Conservation (phyloP, 2,329 filamentous ascomycete genomes). For the Paraconiothyrium sp. region DNA sequence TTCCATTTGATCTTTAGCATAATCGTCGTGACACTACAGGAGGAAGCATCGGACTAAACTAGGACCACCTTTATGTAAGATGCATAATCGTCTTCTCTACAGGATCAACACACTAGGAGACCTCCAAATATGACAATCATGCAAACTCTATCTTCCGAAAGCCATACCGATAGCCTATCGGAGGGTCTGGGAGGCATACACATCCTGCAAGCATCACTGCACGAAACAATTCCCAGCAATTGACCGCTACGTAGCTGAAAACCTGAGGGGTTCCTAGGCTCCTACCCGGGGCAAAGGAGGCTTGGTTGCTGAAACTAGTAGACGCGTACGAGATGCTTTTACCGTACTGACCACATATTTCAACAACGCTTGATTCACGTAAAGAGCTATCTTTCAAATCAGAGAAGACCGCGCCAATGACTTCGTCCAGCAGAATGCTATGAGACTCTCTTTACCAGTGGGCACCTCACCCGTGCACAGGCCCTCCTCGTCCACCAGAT, state of each 20-base stretch:
- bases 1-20: too few species aligned
- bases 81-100: too few species aligned
- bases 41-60: too few species aligned
- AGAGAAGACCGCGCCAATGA: neutral
- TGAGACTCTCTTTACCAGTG: neutral
- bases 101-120: too few species aligned
- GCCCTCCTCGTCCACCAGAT: slow-evolving; percentile 16
- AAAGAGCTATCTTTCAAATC: neutral
- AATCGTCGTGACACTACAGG: too few species aligned
- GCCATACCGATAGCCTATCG: neutral
- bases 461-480: slow-evolving; percentile 15
- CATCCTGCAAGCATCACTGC: slow-evolving; percentile 6
- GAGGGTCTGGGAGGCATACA: slow-evolving; percentile 4
- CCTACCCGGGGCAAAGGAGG: neutral
- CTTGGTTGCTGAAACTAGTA: neutral
- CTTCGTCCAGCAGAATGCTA: neutral
- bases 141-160: too few species aligned
- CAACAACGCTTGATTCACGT: neutral
- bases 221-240: slow-evolving; percentile 2
- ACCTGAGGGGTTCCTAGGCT: neutral
- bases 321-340: slow-evolving; percentile 6
- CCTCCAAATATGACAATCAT: too few species aligned
- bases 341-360: neutral
- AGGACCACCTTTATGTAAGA: too few species aligned
- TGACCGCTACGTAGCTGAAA: neutral